phyloP scores from a whole-genome alignment of 1,284 basidiomycete species.

The Baeospora myosura region DNA sequence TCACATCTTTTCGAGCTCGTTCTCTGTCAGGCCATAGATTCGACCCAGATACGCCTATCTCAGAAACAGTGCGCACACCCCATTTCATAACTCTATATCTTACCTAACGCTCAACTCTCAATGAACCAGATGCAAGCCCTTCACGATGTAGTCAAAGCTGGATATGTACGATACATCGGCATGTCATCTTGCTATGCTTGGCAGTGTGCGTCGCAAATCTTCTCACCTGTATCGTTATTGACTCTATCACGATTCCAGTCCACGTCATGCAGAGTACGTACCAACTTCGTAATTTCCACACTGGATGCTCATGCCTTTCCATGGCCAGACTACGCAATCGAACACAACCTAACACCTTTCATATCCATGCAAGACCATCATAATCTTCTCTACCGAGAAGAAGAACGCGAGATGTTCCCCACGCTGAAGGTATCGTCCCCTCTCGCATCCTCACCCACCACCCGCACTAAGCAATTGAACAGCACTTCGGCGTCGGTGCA shows the following conservation, averaged over 20 bases:
- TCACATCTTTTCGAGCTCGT: neutral
- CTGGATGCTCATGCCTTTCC: no score
- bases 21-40: conserved; percentile 38
- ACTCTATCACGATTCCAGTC: conserved; percentile 22
- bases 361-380: conserved; percentile 69
- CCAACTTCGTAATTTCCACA: neutral
- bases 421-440: no score
- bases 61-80: conserved; percentile 27
- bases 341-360: conserved; percentile 55
- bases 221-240: conserved; percentile 10
- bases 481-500: conserved; percentile 33
- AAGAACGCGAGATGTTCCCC: conserved; percentile 65
- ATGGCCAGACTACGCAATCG: conserved; percentile 35
- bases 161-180: conserved; percentile 62
- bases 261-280: conserved; percentile 41
- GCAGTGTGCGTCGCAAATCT: conserved; percentile 32
- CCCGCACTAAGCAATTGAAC: no score
- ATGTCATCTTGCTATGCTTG: conserved; percentile 47
- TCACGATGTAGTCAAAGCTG: conserved; percentile 59
- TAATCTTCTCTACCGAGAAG: conserved; percentile 51
- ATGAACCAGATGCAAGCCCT: conserved; percentile 55
- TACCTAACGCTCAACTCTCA: neutral
- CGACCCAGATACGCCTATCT: conserved; percentile 43
- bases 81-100: neutral
- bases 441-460: no score